A percentile compares a stretch with the other conserved stretches of the same genome.
Conservation (phyloP, 192 early-diverging fungal genomes). For the Coemansia sp. region DNA sequence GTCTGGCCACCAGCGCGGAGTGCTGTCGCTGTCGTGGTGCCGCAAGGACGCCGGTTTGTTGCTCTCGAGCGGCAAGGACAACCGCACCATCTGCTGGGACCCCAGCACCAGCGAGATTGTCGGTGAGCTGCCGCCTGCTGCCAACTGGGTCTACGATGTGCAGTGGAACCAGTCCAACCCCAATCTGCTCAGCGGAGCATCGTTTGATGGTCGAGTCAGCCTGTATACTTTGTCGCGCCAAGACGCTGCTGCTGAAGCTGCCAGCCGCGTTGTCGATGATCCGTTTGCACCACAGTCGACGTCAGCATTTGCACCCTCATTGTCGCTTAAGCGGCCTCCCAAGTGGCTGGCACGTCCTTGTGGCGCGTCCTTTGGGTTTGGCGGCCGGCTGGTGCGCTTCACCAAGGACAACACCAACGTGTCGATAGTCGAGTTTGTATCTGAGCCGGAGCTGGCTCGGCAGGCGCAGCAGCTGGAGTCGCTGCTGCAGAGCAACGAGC, state of each 20-base stretch:
- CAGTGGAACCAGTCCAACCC: conserved; percentile 95
- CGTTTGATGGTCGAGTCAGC: conserved; percentile 90
- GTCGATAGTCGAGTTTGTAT: conserved; percentile 63
- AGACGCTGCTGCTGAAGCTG: conserved; percentile 36
- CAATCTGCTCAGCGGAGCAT: conserved; percentile 80
- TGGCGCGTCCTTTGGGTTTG: conserved; percentile 85
- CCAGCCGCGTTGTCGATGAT: conserved; percentile 50
- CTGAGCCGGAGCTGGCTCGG: conserved; percentile 68
- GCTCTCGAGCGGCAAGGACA: conserved; percentile 94
- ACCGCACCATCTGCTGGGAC: conserved; percentile 91
- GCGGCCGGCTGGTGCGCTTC: conserved; percentile 83
- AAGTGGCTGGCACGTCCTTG: conserved; percentile 92
- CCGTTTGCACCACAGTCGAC: conserved; percentile 66
- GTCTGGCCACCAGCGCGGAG: conserved; percentile 83
- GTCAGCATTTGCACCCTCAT: conserved; percentile 45
- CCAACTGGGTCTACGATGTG: conserved; percentile 96
- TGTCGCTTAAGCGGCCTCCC: conserved; percentile 79
- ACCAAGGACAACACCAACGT: conserved; percentile 57
- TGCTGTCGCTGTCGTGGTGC: conserved; percentile 94
- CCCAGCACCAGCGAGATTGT: conserved; percentile 76
- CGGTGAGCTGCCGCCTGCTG: conserved; percentile 81
- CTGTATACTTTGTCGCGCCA: conserved; percentile 69
- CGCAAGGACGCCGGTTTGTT: conserved; percentile 89
- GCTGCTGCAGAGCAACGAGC: conserved; percentile 56
- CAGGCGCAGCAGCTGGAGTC: conserved; percentile 72